A percentile compares a stretch with the other conserved stretches of the same genome.
These are phyloP conservation scores for Xylaria nigripes DNA, from an alignment of 495 filamentous ascomycete species.

Conservation along the genomic window DNA sequence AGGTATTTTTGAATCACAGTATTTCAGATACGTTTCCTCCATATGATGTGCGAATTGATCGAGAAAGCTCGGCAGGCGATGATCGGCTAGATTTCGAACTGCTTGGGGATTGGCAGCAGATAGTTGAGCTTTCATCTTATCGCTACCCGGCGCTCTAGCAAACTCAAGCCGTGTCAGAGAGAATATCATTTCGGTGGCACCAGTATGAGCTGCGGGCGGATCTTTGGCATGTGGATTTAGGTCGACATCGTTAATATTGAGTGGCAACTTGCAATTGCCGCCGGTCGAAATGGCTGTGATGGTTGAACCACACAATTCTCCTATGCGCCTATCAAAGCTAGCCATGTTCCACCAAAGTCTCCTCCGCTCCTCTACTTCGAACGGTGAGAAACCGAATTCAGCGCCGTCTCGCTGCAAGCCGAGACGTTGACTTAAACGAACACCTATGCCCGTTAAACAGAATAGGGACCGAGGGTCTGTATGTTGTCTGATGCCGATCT, in stretches of 20 bases:
- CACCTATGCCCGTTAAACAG: conserved; percentile 54
- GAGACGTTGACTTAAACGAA: conserved; percentile 59
- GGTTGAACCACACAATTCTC: conserved; percentile 56
- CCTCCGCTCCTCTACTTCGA: conserved; percentile 60
- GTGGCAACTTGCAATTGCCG: conserved; percentile 40
- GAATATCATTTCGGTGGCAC: conserved; percentile 46
- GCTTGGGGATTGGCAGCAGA: conserved; percentile 30
- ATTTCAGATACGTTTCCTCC: conserved; percentile 51
- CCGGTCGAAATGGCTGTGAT: conserved; percentile 47
- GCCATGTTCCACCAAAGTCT: conserved; percentile 68
- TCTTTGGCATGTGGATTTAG: conserved; percentile 42
- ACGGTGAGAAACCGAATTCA: conserved; percentile 52
- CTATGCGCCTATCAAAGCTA: conserved; percentile 54
- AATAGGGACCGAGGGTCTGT: conserved; percentile 42
- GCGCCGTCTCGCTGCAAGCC: conserved; percentile 59
- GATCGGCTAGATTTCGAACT: conserved; percentile 39
- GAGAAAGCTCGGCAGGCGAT: conserved; percentile 42
- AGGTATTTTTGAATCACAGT: conserved; percentile 54
- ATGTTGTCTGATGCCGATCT: conserved; percentile 39
- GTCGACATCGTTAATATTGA: conserved; percentile 52
- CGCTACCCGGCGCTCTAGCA: conserved; percentile 36
- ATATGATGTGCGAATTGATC: conserved; percentile 47
- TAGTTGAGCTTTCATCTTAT: conserved; percentile 32
- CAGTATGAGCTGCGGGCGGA: conserved; percentile 32
- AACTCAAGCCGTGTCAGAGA: conserved; percentile 42